Conservation (phyloP, 495 filamentous ascomycete genomes). For the Podospora anserina region DNA sequence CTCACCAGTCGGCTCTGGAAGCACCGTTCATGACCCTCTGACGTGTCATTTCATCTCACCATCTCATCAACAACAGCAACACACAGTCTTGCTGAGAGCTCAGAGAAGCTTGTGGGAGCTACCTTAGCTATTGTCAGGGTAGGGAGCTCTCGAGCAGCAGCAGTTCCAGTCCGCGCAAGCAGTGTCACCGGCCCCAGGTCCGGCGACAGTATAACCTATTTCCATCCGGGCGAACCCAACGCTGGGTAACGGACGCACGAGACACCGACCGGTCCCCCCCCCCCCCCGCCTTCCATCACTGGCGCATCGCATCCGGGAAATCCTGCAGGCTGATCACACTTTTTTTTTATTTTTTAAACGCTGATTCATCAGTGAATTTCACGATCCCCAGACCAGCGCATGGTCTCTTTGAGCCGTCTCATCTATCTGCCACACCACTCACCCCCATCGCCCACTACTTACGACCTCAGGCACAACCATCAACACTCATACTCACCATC, state of each 20-base stretch:
- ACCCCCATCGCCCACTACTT: neutral
- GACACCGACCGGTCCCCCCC: constrained; percentile 17
- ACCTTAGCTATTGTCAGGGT: no score
- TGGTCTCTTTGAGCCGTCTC: neutral
- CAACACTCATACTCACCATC: neutral
- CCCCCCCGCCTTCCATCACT: constrained; percentile 17
- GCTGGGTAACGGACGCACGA: constrained; percentile 25
- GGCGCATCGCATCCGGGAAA: constrained; percentile 30
- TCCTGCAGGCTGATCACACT: constrained; percentile 38
- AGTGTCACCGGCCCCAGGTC: neutral
- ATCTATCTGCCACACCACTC: constrained; percentile 1
- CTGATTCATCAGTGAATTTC: constrained; percentile 30
- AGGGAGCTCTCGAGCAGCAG: no score
- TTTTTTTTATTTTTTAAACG: constrained; percentile 25
- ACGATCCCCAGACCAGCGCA: constrained; percentile 13
- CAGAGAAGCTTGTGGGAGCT: neutral
- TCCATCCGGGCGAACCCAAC: constrained; percentile 15
- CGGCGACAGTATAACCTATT: constrained; percentile 13
- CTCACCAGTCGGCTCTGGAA: neutral
- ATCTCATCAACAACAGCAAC: neutral
- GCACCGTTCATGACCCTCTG: constrained; percentile 27
- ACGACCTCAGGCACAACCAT: neutral
- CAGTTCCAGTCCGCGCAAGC: neutral
- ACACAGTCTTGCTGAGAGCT: neutral
- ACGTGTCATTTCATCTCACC: constrained; percentile 30